Base-by-base conservation (phyloP, 2,329 filamentous ascomycete genomes). In the Colletotrichum tofieldiae region DNA sequence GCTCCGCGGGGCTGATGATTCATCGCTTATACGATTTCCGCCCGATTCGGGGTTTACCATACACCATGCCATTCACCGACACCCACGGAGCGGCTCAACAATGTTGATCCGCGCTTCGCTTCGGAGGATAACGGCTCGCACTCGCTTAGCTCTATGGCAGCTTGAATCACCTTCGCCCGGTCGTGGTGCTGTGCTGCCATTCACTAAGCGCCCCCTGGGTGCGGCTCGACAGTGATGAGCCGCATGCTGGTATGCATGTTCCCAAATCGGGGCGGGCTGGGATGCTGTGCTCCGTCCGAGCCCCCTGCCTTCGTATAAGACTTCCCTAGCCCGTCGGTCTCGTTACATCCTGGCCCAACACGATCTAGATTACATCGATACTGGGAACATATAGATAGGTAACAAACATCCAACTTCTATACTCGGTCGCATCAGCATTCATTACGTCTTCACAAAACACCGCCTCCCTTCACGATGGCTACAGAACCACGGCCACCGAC, bases 401-500 rank as follows among this genome's bases (percentile, higher is more conserved):
- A 55, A 23, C 20, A 43, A n/a, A 8, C 4, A 32, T 29, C 1
- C 35, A 9, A 12, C 20, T 5, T 39, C 6, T 37, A 14, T 23
- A 39, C 20, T 8, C 14, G 8, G 54, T 5, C 26, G 26, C 29
- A 35, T 23, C n/a, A 32, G 20, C 26, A 41, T 18, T 37, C 35
- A 41, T 29, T 39, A 12, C 14, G 5, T 29, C 20, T 58, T 20
- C 7, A 18, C 35, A 41, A 20, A 12, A 23, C 32, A 23, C 2
- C 5, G 16, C 9, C 29, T 37, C 7, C 2, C n/a, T 39, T 26
- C 32, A 7, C n/a, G 8, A 72, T 71, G 68, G 29, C 64, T 26
- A 29, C 70, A 32, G 58, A 41, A 20, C 9, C 67, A 60, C n/a
- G 18, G 18, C n/a, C 65, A 49, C 61, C 71, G 43, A 26, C 56